Percentiles rank a stretch among this genome's conserved stretches.
Conservation (phyloP, 225 moss, liverwort and hornwort species). For the Straminergon stramineum region DNA sequence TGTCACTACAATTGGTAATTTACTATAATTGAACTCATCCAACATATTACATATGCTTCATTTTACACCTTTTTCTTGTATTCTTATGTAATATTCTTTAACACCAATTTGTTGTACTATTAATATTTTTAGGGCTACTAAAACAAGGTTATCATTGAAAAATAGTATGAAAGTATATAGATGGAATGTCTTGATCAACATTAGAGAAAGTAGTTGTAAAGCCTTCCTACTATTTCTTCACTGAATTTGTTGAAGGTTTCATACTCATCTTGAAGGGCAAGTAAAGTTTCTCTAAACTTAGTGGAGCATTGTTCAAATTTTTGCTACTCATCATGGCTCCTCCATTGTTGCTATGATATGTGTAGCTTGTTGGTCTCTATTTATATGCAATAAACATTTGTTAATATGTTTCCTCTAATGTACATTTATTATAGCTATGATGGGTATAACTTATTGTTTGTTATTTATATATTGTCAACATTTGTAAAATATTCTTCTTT, state of each 20-base stretch:
- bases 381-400: neutral
- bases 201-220: neutral
- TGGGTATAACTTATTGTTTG: neutral
- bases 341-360: neutral
- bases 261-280: accelerated
- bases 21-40: neutral
- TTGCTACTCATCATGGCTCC: no score
- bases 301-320: neutral
- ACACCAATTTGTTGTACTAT: neutral
- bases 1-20: neutral
- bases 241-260: neutral
- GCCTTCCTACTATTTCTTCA: neutral
- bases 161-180: neutral
- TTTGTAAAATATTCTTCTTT: neutral
- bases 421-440: neutral
- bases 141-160: neutral
- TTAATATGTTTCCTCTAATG: neutral
- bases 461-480: neutral
- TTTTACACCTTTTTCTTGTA: neutral
- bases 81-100: neutral
- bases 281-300: neutral
- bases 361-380: neutral
- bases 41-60: neutral
- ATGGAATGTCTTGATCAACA: neutral
- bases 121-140: neutral